Evolutionary conservation across 352 stramenopile species (phyloP), one percentile per base, ranked within the genome.

Genomic region (Elongisporangium undulatum): DNA sequence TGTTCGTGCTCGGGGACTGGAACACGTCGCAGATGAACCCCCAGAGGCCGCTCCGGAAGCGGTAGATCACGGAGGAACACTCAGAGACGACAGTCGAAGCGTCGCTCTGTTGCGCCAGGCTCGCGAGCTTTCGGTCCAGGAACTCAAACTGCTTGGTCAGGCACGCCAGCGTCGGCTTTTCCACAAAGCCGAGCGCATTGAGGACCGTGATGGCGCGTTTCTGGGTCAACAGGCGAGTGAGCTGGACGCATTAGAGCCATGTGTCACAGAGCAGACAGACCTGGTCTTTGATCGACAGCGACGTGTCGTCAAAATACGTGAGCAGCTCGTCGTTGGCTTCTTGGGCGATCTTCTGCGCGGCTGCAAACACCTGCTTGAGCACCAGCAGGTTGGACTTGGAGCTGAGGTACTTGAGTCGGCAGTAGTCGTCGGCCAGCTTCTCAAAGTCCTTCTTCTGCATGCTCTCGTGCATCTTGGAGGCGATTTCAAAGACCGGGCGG

Each of bases 1-100:
- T 59, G 17, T 55, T 62, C 1, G 59, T 61, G 34, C 64, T 74
- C n/a, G 74, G 55, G 0, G 74, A 69, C 62, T 85, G 83, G 62
- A 94, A 91, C 7, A 88, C 54, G 21, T 94, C 82, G 56, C 82
- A 92, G 38, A 92, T 82, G 13, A 92, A 80, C 7, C 72, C 66
- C 84, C 84, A 92, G 8, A 94, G 58, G 0, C 84, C 79, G 26
- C 64, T 88, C 16, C 77, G 75, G 62, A 94, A 92, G 17, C 81
- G 77, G 22, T 70, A 70, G n/a, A 89, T 69, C 34, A 90, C 59
- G 4, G 65, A 73, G 0, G 72, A 69, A 48, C 77, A 87, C 21
- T 84, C 79, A 34, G 73, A 75, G 22, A 94, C 76, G n/a, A 89
- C 63, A 1, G 64, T 64, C 1, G 71, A 59, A 9, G 66, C 53